phyloP scores from a whole-genome alignment of 345 rosid genomes.

The Stellera chamaejasme region DNA sequence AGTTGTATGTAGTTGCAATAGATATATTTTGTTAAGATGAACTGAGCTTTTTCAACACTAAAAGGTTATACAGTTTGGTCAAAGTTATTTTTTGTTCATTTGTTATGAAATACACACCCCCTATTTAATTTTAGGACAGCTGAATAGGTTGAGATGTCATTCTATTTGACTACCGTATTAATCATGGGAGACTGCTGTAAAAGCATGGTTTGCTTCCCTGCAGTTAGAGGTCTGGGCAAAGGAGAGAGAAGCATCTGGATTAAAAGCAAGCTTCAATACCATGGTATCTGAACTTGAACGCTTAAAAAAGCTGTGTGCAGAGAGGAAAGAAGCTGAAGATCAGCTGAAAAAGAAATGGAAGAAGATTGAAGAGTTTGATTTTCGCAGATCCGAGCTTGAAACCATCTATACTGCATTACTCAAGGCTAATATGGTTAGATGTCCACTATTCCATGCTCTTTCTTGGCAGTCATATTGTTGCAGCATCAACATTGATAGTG shows the following conservation, averaged over 20 bases:
- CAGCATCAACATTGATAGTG: constrained; percentile 6
- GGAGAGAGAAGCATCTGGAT: constrained; percentile 85
- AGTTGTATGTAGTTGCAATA: not conserved
- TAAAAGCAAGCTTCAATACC: constrained; percentile 77
- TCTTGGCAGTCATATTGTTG: not conserved
- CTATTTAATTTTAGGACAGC: too few species aligned
- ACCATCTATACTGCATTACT: constrained; percentile 69
- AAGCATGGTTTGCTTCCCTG: constrained; percentile 17
- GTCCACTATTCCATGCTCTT: constrained; percentile 6
- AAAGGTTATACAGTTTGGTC: too few species aligned
- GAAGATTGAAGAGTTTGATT: constrained; percentile 90
- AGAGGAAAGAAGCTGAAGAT: constrained; percentile 93
- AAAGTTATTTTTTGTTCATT: too few species aligned
- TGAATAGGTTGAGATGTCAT: too few species aligned
- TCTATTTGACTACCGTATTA: too few species aligned
- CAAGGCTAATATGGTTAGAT: constrained; percentile 74
- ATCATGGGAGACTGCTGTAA: not conserved
- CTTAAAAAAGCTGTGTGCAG: constrained; percentile 72
- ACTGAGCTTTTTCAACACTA: too few species aligned
- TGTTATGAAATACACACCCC: too few species aligned
- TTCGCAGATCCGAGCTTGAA: constrained; percentile 91
- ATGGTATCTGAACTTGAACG: constrained; percentile 77
- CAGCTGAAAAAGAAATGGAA: constrained; percentile 85
- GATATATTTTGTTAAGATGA: too few species aligned
- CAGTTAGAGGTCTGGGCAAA: constrained; percentile 95